phyloP scores from a whole-genome alignment of 106 monocot genomes.

The Amphibolis antarctica region DNA sequence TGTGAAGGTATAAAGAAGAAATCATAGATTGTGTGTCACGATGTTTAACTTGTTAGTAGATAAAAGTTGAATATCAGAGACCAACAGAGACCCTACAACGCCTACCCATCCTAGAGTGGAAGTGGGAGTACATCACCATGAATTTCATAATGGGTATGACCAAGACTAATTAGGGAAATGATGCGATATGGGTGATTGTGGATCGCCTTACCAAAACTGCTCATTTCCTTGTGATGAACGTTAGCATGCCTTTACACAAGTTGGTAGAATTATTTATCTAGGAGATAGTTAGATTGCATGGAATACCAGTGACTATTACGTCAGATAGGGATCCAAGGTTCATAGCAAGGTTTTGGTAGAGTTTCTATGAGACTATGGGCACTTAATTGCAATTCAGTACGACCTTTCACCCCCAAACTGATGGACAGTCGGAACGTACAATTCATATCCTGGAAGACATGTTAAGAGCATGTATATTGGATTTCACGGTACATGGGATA shows the following conservation, averaged over 20 bases:
- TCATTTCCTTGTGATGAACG: background rate
- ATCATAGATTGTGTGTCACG: background rate
- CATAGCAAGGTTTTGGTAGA: slow-evolving; percentile 2
- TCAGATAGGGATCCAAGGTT: background rate
- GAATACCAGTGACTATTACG: background rate
- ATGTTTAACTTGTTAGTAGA: slow-evolving; percentile 3
- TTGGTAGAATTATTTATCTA: background rate
- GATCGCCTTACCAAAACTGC: background rate
- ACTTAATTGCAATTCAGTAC: background rate
- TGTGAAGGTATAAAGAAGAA: slow-evolving; percentile 9
- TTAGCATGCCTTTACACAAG: background rate
- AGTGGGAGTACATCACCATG: too few relatives aligned
- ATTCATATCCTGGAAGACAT: too few relatives aligned
- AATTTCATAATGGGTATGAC: too few relatives aligned
- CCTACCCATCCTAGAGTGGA: too few relatives aligned
- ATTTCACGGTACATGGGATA: too few relatives aligned
- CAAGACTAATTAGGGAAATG: background rate
- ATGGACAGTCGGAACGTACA: background rate
- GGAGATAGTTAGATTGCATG: slow-evolving; percentile 11
- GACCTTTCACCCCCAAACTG: background rate
- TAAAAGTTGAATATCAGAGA: slow-evolving; percentile 8
- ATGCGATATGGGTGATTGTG: slow-evolving; percentile 9
- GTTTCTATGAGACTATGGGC: background rate
- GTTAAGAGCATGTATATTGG: too few relatives aligned
- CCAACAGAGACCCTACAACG: background rate